Evolutionary conservation across 305 asterid species (phyloP), one percentile per base, ranked within the genome.

Genomic region (Fraxinus sp.): DNA sequence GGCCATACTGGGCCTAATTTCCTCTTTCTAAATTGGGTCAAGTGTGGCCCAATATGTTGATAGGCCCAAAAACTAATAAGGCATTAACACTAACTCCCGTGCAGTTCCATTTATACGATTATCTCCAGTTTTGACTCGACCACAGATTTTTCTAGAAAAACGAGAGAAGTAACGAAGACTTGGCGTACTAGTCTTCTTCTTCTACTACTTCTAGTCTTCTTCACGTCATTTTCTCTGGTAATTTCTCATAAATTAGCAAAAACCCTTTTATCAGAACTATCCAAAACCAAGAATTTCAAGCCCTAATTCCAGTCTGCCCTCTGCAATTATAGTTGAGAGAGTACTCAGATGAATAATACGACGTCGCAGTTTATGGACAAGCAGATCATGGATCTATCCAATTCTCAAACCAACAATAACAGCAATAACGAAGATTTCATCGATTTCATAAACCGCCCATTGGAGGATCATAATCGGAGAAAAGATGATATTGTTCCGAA

Each of bases 381-480:
- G 89, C 99, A 94, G 93, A 94, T 94, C 92, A 95, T 94, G 99
- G 98, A 94, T 93, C 97, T 94, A 83, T 91, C 97, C 24, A 92
- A 89, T 87, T 93, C 97, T 1, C 94, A 90, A 82, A 85, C 81
- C 14, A 18, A 84, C 71, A 62, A 62, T 79, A 64, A 16, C 87
- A 83, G 80, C 85, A 68, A 81, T 26, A 85, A 86, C 24, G 68
- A 62, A 20, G 96, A 91, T 59, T 92, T 92, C 86, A 89, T 90
- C 90, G 95, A 91, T 89, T 91, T 95, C 86, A 87, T 88, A 88
- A 92, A 91, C 76, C 92, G 92, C 18, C 85, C 89, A 32, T 81
- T 85, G 52, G 92, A 86, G 81, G 87, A 85, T 22, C 36, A 68
- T 76, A 62, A 24, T 76, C 46, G 59, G 30, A 86, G 84, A 75